phyloP scores from a whole-genome alignment of 495 filamentous ascomycete genomes.

The Bacidia gigantensis region DNA sequence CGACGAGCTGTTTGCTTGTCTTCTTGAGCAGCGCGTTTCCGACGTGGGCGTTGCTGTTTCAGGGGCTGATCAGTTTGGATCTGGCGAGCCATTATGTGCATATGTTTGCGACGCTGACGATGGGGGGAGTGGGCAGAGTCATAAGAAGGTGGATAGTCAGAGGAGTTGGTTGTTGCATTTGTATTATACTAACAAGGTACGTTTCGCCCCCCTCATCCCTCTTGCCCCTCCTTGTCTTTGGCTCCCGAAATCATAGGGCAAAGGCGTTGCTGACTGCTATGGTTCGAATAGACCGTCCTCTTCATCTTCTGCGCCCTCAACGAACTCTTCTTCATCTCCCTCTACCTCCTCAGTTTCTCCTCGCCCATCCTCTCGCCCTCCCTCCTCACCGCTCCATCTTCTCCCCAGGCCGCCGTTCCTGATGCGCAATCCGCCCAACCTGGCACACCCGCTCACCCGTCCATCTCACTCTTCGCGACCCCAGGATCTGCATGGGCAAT shows the following conservation, averaged over 20 bases:
- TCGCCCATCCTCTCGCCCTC: conserved; percentile 73
- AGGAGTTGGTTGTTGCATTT: conserved; percentile 73
- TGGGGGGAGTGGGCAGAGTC: conserved; percentile 59
- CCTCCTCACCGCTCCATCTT: conserved; percentile 88
- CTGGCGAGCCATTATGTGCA: conserved; percentile 96
- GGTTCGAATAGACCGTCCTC: conserved; percentile 55
- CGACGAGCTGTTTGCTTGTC: conserved; percentile 82
- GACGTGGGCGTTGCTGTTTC: conserved; percentile 83
- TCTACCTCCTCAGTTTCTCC: conserved; percentile 95
- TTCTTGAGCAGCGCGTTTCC: conserved; percentile 89
- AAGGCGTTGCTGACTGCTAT: background rate
- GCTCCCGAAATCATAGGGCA: background rate
- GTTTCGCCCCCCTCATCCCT: background rate
- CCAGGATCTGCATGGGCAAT: conserved; percentile 86
- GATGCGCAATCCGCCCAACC: conserved; percentile 43
- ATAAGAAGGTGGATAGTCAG: conserved; percentile 78
- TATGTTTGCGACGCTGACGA: conserved; percentile 83
- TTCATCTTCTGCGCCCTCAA: conserved; percentile 85
- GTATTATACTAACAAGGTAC: conserved; percentile 92
- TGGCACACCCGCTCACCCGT: conserved; percentile 51
- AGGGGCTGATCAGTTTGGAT: conserved; percentile 80
- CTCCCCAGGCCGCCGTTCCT: conserved; percentile 72
- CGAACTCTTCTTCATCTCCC: conserved; percentile 91
- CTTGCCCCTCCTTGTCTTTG: conserved; percentile 3
- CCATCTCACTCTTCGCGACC: conserved; percentile 52